These are phyloP conservation scores for Claviceps sorghi DNA, from an alignment of 2,329 filamentous ascomycete species.

Conservation along the genomic window DNA sequence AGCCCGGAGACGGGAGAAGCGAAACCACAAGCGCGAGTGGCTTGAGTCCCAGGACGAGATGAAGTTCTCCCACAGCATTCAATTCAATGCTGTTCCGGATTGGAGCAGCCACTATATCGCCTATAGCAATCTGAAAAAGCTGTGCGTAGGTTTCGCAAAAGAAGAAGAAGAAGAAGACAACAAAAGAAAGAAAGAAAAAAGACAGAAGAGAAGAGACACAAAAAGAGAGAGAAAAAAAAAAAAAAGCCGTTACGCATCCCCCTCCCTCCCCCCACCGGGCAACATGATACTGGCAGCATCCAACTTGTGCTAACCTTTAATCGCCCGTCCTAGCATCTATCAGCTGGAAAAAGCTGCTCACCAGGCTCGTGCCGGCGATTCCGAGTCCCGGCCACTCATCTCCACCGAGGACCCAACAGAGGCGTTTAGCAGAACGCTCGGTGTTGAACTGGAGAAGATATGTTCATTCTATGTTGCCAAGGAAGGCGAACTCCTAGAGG, in stretches of 20 bases:
- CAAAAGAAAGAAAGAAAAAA: no score
- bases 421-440: conserved; percentile 67
- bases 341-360: conserved; percentile 76
- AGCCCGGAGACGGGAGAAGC: conserved; percentile 27
- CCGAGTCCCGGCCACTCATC: conserved; percentile 75
- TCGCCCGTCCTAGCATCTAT: conserved; percentile 56
- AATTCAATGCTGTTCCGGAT: conserved; percentile 99
- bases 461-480: conserved; percentile 81
- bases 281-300: background rate
- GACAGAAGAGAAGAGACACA: no score
- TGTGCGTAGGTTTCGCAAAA: conserved; percentile 42
- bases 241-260: no score
- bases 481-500: conserved; percentile 72
- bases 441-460: conserved; percentile 87
- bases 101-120: conserved; percentile 98
- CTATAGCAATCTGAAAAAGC: conserved; percentile 97
- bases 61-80: conserved; percentile 99
- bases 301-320: background rate
- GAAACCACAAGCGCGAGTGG: conserved; percentile 50
- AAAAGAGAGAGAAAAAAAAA: no score
- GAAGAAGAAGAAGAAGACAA: no score
- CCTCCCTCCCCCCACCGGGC: background rate
- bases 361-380: conserved; percentile 49
- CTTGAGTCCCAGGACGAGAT: conserved; percentile 71
- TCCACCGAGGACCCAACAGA: conserved; percentile 59